These are phyloP conservation scores for Rhododendron mucronatum DNA, from an alignment of 148 eudicot genomes.

Conservation along the genomic window DNA sequence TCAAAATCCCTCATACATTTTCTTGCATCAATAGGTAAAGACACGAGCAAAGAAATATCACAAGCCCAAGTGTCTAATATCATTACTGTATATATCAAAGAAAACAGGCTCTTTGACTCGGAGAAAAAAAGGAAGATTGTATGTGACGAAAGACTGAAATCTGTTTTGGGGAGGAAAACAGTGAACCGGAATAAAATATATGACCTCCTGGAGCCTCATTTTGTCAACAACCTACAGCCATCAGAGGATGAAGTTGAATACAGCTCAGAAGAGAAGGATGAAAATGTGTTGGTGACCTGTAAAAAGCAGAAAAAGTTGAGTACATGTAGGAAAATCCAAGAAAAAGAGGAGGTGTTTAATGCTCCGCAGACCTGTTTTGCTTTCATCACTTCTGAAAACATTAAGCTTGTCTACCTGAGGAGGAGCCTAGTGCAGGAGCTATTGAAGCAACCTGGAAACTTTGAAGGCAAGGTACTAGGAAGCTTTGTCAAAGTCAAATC, in stretches of 20 bases:
- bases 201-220: slow-evolving; percentile 47
- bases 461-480: slow-evolving; percentile 63
- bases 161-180: slow-evolving; percentile 48
- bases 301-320: slow-evolving; percentile 45
- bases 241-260: slow-evolving; percentile 58
- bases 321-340: slow-evolving; percentile 13
- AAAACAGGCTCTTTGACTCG: slow-evolving; percentile 38
- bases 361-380: slow-evolving; percentile 48
- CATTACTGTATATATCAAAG: slow-evolving; percentile 36
- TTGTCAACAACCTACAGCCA: slow-evolving; percentile 47
- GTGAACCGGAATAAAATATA: slow-evolving; percentile 36
- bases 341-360: slow-evolving; percentile 16
- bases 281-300: slow-evolving; percentile 18
- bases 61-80: slow-evolving; percentile 44
- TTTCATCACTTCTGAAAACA: slow-evolving; percentile 48
- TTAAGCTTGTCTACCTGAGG: slow-evolving; percentile 74
- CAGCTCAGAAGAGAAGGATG: slow-evolving; percentile 37
- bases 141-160: slow-evolving; percentile 52
- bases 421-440: slow-evolving; percentile 57
- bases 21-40: slow-evolving; percentile 50
- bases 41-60: slow-evolving; percentile 34
- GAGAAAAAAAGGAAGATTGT: slow-evolving; percentile 43
- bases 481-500: slow-evolving; percentile 79
- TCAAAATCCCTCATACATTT: slow-evolving; percentile 56
- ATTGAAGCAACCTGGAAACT: slow-evolving; percentile 45